These are phyloP conservation scores for Ceratorhiza oryzae-sativae DNA, from an alignment of 1,284 basidiomycete species.

Conservation along the genomic window DNA sequence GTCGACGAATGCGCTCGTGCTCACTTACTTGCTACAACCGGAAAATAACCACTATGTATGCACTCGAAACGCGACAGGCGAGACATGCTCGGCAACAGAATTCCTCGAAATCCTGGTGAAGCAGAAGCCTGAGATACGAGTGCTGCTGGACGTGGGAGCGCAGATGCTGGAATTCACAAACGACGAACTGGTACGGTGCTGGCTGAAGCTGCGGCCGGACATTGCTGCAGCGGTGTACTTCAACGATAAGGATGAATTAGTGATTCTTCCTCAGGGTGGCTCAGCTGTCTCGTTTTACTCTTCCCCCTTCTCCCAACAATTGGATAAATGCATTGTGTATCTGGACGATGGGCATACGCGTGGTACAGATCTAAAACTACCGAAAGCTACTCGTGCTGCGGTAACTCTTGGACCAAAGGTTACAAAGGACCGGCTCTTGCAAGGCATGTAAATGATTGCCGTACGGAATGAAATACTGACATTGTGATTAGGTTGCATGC, in stretches of 20 bases:
- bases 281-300: slow-evolving; percentile 53
- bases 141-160: slow-evolving; percentile 65
- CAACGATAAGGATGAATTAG: slow-evolving; percentile 55
- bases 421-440: slow-evolving; percentile 62
- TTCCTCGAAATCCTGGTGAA: slow-evolving; percentile 52
- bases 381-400: slow-evolving; percentile 55
- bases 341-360: slow-evolving; percentile 66
- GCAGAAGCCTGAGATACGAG: slow-evolving; percentile 53
- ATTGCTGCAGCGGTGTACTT: slow-evolving; percentile 59
- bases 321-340: slow-evolving; percentile 59
- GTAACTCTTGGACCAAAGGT: slow-evolving; percentile 63
- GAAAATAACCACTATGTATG: slow-evolving; percentile 56
- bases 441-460: slow-evolving; percentile 55
- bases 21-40: slow-evolving; percentile 55
- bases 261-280: slow-evolving; percentile 55
- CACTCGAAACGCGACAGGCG: slow-evolving; percentile 44
- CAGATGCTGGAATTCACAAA: slow-evolving; percentile 64
- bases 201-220: slow-evolving; percentile 55
- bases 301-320: slow-evolving; percentile 55
- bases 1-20: slow-evolving; percentile 60
- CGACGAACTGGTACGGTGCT: slow-evolving; percentile 52
- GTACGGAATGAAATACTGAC: slow-evolving; percentile 38
- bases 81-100: slow-evolving; percentile 47
- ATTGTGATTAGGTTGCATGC: slow-evolving; percentile 55
- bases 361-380: slow-evolving; percentile 63